A percentile compares a stretch with the other conserved stretches of the same genome.
Conservation (phyloP, 352 stramenopile genomes). For the Pythium sp. region DNA sequence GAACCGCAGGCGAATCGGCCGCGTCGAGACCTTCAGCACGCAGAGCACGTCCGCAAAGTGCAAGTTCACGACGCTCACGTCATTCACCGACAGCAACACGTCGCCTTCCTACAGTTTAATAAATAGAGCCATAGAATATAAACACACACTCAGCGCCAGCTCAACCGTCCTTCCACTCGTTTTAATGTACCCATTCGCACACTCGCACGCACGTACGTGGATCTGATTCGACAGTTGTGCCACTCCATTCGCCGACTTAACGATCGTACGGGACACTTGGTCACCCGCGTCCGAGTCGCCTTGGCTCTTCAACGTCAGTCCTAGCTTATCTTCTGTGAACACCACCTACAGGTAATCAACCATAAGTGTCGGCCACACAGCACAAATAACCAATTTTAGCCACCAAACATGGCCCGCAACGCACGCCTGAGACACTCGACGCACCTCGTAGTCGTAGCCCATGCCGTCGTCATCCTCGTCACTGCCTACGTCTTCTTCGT, state of each 20-base stretch:
- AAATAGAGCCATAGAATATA: not conserved
- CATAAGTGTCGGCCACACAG: not conserved
- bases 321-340: slow-evolving; percentile 57
- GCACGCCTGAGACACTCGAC: not conserved
- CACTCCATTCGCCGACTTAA: slow-evolving; percentile 52
- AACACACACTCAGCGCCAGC: slow-evolving; percentile 5
- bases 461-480: slow-evolving; percentile 10
- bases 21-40: slow-evolving; percentile 64
- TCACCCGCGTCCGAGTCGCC: slow-evolving; percentile 19
- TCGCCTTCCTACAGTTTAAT: slow-evolving; percentile 53
- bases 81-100: slow-evolving; percentile 66
- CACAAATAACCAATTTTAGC: not conserved
- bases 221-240: slow-evolving; percentile 54
- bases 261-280: slow-evolving; percentile 35
- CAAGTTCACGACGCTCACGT: slow-evolving; percentile 57
- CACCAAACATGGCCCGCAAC: not conserved
- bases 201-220: slow-evolving; percentile 25
- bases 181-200: not conserved
- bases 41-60: slow-evolving; percentile 65
- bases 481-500: slow-evolving; percentile 5
- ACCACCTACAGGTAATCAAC: slow-evolving; percentile 31
- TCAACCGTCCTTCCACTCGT: not conserved
- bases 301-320: slow-evolving; percentile 49
- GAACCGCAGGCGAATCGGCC: slow-evolving; percentile 68
- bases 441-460: slow-evolving; percentile 18